These are phyloP conservation scores for Gaeumannomyces tritici DNA, from an alignment of 2,329 filamentous ascomycete genomes.

Conservation along the genomic window DNA sequence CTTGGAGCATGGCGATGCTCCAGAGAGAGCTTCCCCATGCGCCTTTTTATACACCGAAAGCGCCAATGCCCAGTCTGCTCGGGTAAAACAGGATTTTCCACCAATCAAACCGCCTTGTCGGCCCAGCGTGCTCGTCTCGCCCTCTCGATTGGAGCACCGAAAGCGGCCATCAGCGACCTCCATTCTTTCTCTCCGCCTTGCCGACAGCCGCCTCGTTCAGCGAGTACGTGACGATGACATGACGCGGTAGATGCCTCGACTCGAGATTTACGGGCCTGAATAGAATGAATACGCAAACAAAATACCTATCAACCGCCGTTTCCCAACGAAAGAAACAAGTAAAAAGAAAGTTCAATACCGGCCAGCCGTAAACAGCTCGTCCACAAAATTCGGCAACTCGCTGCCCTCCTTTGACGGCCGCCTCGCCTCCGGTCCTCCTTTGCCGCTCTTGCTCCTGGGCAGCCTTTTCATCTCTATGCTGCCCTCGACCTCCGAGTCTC, in stretches of 20 bases:
- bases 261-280: no score
- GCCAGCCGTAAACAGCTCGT: not conserved
- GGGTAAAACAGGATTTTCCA: not conserved
- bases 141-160: not conserved
- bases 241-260: no score
- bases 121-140: not conserved
- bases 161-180: no score
- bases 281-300: no score
- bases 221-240: no score
- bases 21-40: not conserved
- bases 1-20: not conserved
- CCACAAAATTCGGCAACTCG: not conserved
- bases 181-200: no score
- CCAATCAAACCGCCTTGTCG: not conserved
- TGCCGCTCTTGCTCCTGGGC: not conserved
- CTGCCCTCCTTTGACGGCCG: no score
- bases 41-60: not conserved
- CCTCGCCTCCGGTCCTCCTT: not conserved
- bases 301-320: no score
- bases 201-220: no score
- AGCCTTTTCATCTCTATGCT: no score
- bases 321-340: no score
- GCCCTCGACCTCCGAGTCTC: no score
- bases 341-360: not conserved
- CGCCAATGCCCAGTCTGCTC: not conserved